Evolutionary conservation across 768 basidiomycete species (phyloP).

Genomic region (Mrakia gelida): DNA sequence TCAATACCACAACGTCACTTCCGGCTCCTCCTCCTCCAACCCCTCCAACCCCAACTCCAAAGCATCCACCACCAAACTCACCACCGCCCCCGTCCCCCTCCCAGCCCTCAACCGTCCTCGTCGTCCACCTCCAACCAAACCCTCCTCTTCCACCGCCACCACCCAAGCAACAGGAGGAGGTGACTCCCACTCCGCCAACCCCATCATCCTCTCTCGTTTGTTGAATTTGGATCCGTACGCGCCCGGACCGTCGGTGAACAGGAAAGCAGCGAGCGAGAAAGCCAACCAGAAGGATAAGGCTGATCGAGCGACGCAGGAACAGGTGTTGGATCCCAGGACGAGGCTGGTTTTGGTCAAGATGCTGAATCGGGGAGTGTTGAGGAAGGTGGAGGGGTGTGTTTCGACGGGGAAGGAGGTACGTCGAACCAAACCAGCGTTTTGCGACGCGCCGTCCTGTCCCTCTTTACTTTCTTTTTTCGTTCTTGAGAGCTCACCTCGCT

Average conservation of each 20-base stretch:
- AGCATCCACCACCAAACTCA: slow-evolving; percentile 47
- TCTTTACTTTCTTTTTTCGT: too few species aligned
- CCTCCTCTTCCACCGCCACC: background rate
- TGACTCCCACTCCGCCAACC: background rate
- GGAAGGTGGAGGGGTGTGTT: slow-evolving; percentile 90
- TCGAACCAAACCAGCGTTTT: slow-evolving; percentile 10
- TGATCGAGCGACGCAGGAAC: slow-evolving; percentile 93
- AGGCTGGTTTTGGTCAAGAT: slow-evolving; percentile 91
- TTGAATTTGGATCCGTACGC: slow-evolving; percentile 62
- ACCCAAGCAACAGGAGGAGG: slow-evolving; percentile 2
- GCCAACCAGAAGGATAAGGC: slow-evolving; percentile 92
- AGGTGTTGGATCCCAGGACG: slow-evolving; percentile 94
- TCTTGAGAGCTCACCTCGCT: background rate
- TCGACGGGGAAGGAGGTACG: slow-evolving; percentile 95
- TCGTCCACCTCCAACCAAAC: slow-evolving; percentile 17
- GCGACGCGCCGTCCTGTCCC: too few species aligned
- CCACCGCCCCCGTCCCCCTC: slow-evolving; percentile 56
- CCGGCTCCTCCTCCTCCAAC: background rate
- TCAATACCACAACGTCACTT: slow-evolving; percentile 73
- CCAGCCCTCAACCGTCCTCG: slow-evolving; percentile 70
- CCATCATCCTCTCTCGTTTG: slow-evolving; percentile 50
- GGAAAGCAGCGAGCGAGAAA: slow-evolving; percentile 81
- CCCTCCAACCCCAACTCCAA: slow-evolving; percentile 31
- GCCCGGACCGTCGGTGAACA: slow-evolving; percentile 49
- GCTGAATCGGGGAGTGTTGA: slow-evolving; percentile 81